Evolutionary conservation across 306 rosid species (phyloP), one percentile per base, ranked within the genome.

Genomic region (Morella rubra): DNA sequence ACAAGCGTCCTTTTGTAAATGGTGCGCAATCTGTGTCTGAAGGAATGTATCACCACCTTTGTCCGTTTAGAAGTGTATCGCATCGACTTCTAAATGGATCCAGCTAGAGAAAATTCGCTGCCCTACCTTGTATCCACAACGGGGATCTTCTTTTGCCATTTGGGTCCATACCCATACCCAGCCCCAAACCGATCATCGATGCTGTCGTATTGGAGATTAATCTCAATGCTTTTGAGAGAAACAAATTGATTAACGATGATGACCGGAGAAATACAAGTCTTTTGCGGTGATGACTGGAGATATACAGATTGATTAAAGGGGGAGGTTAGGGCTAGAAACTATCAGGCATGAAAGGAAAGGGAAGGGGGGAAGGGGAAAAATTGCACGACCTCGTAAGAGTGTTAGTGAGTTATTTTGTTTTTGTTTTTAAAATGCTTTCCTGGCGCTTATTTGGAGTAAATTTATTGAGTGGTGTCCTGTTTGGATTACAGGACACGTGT

Each of bases 1-100:
- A 76, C 74, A 61, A 53, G 73, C 7, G 83, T 72, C 50, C 85
- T 88, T 83, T 87, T 89, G 62, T 82, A 75, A 16, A 87, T 85
- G 32, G 89, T 81, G 51, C 80, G 52, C 74, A 87, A 79, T 32
- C 76, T 76, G 62, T 80, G 78, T 51, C 70, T 75, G 47, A 85
- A 82, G 5, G 91, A 87, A 22, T 78, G 87, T 18, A 81, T 84
- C 18, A 87, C 85, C 84, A 64, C 11, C 49, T 69, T 72, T 0
- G 86, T 81, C 70, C 80, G 56, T 77, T 6, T 80, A 0, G 89
- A 85, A 9, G 79, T 66, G 55, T 58, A 69, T 78, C 85, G 80
- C 58, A 51, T 84, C 75, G 85, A 46, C 74, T 15, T 87, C 49
- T 15, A 77, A 5, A 77, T 85, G 2, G 90, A 84, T 27, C 72